A percentile compares a stretch with the other conserved stretches of the same genome.
Evolutionary conservation across 129 eudicot genomes (phyloP).

Genomic region (Chrysanthemum seticuspe): DNA sequence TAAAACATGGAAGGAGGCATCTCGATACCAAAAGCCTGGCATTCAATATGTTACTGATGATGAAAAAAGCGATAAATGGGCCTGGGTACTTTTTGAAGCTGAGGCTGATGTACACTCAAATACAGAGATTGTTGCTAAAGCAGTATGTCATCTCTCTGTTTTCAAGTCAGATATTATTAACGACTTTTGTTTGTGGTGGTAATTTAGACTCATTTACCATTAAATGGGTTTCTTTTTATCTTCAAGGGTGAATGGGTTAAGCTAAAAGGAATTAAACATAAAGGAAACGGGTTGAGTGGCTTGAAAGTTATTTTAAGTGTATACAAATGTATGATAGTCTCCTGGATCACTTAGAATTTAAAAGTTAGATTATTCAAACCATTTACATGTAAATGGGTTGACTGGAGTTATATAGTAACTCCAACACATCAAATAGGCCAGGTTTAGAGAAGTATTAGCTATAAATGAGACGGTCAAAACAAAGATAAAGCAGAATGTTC

Average conservation of each 20-base stretch:
- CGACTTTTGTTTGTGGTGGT: background rate
- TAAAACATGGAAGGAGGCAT: slow-evolving; percentile 89
- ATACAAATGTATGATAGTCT: too few relatives aligned
- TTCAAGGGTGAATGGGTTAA: too few relatives aligned
- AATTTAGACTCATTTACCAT: too few relatives aligned
- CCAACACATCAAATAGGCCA: background rate
- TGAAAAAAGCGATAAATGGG: slow-evolving; percentile 83
- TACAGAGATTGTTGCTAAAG: slow-evolving; percentile 89
- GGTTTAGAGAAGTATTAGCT: background rate
- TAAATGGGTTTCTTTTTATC: too few relatives aligned
- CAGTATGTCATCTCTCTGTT: slow-evolving; percentile 50
- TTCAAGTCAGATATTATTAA: background rate
- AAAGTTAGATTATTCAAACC: too few relatives aligned
- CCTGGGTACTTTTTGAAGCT: slow-evolving; percentile 92
- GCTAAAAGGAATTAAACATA: too few relatives aligned
- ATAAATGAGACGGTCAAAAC: background rate
- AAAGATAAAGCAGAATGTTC: background rate
- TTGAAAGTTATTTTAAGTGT: too few relatives aligned
- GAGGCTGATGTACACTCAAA: slow-evolving; percentile 51
- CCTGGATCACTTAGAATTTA: too few relatives aligned
- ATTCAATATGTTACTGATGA: slow-evolving; percentile 69
- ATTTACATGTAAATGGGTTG: background rate
- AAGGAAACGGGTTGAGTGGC: too few relatives aligned
- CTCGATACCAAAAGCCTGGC: slow-evolving; percentile 77
- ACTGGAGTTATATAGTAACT: background rate